phyloP scores from a whole-genome alignment of 306 rosid genomes.

The Prinsepia uniflora region DNA sequence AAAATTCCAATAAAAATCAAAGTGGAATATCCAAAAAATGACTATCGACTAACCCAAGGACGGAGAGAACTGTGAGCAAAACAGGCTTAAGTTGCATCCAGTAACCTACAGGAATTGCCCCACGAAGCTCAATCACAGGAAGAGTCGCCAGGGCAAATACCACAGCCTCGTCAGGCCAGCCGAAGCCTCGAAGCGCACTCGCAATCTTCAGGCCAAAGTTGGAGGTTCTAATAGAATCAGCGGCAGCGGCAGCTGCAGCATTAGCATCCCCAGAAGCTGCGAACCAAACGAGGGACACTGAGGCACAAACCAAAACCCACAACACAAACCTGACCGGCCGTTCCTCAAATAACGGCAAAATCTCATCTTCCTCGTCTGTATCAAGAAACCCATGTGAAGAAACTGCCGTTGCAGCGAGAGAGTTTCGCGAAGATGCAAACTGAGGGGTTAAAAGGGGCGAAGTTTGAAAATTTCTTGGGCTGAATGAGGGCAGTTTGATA shows the following conservation, averaged over 20 bases:
- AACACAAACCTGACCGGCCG: conserved; percentile 53
- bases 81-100: conserved; percentile 82
- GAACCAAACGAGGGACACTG: conserved; percentile 79
- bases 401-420: conserved; percentile 27
- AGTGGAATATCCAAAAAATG: conserved; percentile 2
- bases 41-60: conserved; percentile 61
- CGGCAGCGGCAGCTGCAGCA: conserved; percentile 79
- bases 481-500: conserved; percentile 13
- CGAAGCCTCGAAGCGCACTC: conserved; percentile 50
- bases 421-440: conserved; percentile 22
- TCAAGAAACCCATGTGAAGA: conserved; percentile 39
- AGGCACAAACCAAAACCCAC: conserved; percentile 76
- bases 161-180: conserved; percentile 77
- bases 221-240: conserved; percentile 78
- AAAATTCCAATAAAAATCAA: conserved; percentile 3
- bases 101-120: conserved; percentile 93
- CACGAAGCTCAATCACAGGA: conserved; percentile 95
- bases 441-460: conserved; percentile 16
- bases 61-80: conserved; percentile 50
- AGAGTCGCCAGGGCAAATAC: conserved; percentile 82
- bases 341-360: conserved; percentile 36
- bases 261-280: conserved; percentile 78
- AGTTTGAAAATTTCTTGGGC: conserved; percentile 28
- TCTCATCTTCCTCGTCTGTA: conserved; percentile 36
- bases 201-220: conserved; percentile 77